Base-by-base conservation (phyloP, 495 filamentous ascomycete genomes). In the Pseudevernia furfuracea region DNA sequence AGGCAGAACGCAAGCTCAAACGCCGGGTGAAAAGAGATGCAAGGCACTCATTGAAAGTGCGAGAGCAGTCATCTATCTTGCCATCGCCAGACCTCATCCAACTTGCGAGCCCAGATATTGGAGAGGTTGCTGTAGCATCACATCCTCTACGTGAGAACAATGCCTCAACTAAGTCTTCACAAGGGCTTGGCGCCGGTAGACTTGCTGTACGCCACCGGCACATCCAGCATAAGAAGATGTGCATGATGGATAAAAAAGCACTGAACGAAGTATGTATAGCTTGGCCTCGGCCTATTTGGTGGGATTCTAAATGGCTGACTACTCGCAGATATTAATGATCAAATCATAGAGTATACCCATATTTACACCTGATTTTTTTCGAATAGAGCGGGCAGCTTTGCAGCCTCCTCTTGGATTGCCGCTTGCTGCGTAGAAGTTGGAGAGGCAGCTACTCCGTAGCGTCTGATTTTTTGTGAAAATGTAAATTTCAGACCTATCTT, bases 191-290 rank as follows among this genome's bases (percentile, higher is more conserved):
- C 38, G 78, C 78, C 38, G 82, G 78, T 32, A 80, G 87, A 59
- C 85, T 88, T 70, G 77, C 84, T 52, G 82, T 88, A 59, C 79
- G 90, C 67, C 79, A 84, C 59, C 80, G 88, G 56, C 86, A 89
- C 70, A 92, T 93, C 70, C 85, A 84, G 46, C 87, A 90, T 68
- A 95, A 95, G 76, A 85, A 82, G 71, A 82, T 83, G 78, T 88
- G 89, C 4, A 79, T 86, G 52, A 78, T 88, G 74, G 87, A 93
- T 72, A 77, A 80, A 43, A 83, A 84, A 68, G 88, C 89, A 9
- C 74, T 93, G 59, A 90, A 90, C 66, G 88, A 93, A 83, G 89
- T 90, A 74, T 74, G 75, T 71, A 25, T 48, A 17, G 15, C 12
- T 30, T 58, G 62, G 46, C 41, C 12, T 30, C 56, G 62, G 46